phyloP scores from a whole-genome alignment of 768 basidiomycete genomes.

The Mycena sanguinolenta region DNA sequence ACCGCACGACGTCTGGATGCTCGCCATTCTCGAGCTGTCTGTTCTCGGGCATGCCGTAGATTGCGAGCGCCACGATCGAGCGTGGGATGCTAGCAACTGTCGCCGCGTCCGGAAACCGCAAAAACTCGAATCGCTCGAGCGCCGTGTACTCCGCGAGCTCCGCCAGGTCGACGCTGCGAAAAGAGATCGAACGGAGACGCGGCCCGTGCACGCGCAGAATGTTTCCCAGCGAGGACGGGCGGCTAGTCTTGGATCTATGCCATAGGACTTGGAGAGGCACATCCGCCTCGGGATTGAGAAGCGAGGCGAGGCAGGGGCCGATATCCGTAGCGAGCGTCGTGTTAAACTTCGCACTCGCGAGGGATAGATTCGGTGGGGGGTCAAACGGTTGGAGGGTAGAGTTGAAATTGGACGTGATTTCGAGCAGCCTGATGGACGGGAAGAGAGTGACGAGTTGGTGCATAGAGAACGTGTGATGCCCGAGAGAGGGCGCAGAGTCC shows the following conservation, averaged over 20 bases:
- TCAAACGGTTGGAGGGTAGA: constrained; percentile 16
- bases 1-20: not conserved
- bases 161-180: constrained; percentile 11
- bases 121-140: constrained; percentile 33
- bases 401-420: constrained; percentile 18
- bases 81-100: constrained; percentile 23
- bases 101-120: constrained; percentile 14
- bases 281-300: constrained; percentile 3
- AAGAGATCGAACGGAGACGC: constrained; percentile 22
- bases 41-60: not conserved
- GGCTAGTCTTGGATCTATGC: constrained; percentile 16
- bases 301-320: constrained; percentile 26
- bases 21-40: not conserved
- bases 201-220: constrained; percentile 20
- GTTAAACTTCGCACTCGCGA: constrained; percentile 24
- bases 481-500: constrained; percentile 17
- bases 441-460: constrained; percentile 27
- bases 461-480: constrained; percentile 21
- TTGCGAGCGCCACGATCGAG: constrained; percentile 19
- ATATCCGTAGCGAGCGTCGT: constrained; percentile 15
- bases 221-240: not conserved
- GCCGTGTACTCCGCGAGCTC: not conserved
- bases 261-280: constrained; percentile 20
- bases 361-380: constrained; percentile 15
- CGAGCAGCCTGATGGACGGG: constrained; percentile 29